Conservation (phyloP, 495 filamentous ascomycete species). For the Xylaria venustula region DNA sequence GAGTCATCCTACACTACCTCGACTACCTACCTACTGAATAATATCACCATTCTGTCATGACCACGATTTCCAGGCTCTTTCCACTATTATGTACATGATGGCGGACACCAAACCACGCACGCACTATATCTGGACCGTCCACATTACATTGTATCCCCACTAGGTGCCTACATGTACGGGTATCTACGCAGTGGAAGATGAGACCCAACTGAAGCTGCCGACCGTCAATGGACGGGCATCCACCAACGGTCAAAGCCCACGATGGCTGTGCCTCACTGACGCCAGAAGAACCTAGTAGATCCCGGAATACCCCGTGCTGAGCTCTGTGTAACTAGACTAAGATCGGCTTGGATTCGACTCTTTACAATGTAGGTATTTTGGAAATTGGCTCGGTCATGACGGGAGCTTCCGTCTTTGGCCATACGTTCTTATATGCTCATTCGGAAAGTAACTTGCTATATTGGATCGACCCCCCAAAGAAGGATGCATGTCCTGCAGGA, state of each 20-base stretch:
- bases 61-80: too few species aligned
- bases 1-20: too few species aligned
- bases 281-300: conserved; percentile 6
- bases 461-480: background rate
- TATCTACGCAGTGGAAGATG: background rate
- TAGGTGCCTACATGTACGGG: too few species aligned
- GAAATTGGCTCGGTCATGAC: background rate
- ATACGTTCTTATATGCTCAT: background rate
- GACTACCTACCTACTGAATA: too few species aligned
- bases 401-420: background rate
- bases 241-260: background rate
- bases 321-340: background rate
- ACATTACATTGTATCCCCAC: too few species aligned
- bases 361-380: background rate
- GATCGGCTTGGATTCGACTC: conserved; percentile 1
- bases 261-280: background rate
- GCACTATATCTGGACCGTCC: too few species aligned
- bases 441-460: background rate
- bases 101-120: too few species aligned
- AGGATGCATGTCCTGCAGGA: background rate
- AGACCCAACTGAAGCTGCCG: background rate
- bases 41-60: too few species aligned
- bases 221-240: background rate
- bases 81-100: too few species aligned
- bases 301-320: background rate